Percentiles rank a stretch among this genome's conserved stretches.
Conservation (phyloP, 495 filamentous ascomycete genomes). For the Lasiosphaeriaceae sp. region DNA sequence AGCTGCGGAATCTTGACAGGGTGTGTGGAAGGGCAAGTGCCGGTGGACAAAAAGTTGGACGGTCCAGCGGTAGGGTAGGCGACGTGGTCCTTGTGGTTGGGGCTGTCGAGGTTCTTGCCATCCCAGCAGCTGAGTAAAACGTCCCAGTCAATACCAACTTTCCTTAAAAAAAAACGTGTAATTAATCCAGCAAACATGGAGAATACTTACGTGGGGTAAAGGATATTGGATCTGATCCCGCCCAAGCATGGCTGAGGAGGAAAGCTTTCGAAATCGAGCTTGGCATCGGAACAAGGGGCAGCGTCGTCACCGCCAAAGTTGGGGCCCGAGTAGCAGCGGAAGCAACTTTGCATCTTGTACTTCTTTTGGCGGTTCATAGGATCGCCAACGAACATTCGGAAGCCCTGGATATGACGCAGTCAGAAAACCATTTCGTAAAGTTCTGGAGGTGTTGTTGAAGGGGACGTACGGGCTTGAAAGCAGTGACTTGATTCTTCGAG, state of each 20-base stretch:
- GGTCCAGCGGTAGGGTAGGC: conserved; percentile 28
- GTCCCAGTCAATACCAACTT: not conserved
- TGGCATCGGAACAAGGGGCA: conserved; percentile 6
- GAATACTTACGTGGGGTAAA: conserved; percentile 33
- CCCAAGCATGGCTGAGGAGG: conserved; percentile 21
- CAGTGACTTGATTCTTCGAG: conserved; percentile 7
- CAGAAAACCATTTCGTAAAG: too few relatives aligned
- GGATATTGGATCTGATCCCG: conserved; percentile 40
- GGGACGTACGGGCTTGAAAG: conserved; percentile 11
- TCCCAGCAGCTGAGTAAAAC: conserved; percentile 25
- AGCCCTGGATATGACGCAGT: conserved; percentile 1
- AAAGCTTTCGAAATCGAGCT: not conserved
- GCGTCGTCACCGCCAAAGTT: conserved; percentile 12
- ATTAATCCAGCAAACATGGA: not conserved
- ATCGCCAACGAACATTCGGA: conserved; percentile 15
- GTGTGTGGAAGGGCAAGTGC: conserved; percentile 13
- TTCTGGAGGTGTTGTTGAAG: not conserved
- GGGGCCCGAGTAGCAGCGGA: conserved; percentile 11
- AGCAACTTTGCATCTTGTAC: conserved; percentile 10
- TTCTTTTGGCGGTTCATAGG: not conserved
- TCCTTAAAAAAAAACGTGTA: not conserved
- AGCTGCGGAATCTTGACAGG: conserved; percentile 14
- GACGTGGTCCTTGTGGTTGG: conserved; percentile 38
- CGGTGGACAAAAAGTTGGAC: conserved; percentile 12
- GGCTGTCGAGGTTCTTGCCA: conserved; percentile 22